Evolutionary conservation across 805 yeast species (phyloP).

Genomic region (Starmerella ratchasimensis): DNA sequence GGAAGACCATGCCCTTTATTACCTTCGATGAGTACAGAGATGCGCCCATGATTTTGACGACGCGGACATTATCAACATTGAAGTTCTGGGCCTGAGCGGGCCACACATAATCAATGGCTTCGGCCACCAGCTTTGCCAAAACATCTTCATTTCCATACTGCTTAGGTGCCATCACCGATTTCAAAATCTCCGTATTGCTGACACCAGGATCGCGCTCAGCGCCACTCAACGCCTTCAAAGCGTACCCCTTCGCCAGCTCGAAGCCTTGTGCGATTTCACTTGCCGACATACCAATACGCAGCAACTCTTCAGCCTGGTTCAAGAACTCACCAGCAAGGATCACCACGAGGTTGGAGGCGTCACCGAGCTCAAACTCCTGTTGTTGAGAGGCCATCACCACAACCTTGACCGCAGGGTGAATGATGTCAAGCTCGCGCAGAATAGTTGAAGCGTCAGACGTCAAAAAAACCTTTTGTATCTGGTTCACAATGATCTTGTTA

Average conservation of each 20-base stretch:
- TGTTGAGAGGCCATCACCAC: conserved; percentile 94
- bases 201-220: conserved; percentile 42
- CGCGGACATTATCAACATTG: conserved; percentile 88
- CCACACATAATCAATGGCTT: conserved; percentile 66
- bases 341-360: conserved; percentile 82
- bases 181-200: conserved; percentile 7
- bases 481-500: conserved; percentile 87
- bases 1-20: conserved; percentile 94
- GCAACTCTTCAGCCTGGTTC: conserved; percentile 70
- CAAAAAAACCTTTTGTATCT: conserved; percentile 69
- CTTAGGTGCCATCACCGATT: conserved; percentile 67
- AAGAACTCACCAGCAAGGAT: conserved; percentile 87
- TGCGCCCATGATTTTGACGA: conserved; percentile 93
- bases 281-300: conserved; percentile 75
- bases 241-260: conserved; percentile 69
- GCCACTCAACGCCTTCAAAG: conserved; percentile 46
- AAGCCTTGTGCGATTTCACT: conserved; percentile 90
- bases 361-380: conserved; percentile 96
- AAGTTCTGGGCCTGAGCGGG: conserved; percentile 50
- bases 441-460: conserved; percentile 98
- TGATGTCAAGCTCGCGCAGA: conserved; percentile 80
- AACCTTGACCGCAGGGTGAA: conserved; percentile 94
- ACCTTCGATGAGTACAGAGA: conserved; percentile 61
- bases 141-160: conserved; percentile 80
- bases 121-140: conserved; percentile 63